Conservation (phyloP, 2,329 filamentous ascomycete genomes). For the Hymenoscyphus fructigenus region DNA sequence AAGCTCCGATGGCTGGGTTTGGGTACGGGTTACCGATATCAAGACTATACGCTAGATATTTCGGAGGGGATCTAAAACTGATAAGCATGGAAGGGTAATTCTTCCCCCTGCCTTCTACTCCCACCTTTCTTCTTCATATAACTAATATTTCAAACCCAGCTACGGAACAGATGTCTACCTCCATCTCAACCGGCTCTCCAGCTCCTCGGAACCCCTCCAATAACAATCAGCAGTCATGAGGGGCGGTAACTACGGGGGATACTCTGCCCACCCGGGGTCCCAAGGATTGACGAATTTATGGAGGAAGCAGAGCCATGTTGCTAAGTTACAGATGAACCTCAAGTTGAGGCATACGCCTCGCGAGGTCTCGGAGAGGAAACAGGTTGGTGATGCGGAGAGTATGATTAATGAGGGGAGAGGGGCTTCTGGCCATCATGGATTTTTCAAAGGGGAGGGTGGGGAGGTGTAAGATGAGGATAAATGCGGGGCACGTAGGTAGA, state of each 20-base stretch:
- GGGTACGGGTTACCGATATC: constrained; percentile 97
- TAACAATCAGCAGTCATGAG: constrained; percentile 83
- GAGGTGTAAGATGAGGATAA: constrained; percentile 21
- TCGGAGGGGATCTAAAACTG: constrained; percentile 93
- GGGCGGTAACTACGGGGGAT: constrained; percentile 48
- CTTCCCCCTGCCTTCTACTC: not conserved
- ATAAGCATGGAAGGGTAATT: constrained; percentile 99
- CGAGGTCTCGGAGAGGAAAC: constrained; percentile 82
- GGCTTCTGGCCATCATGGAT: constrained; percentile 32
- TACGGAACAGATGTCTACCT: constrained; percentile 99
- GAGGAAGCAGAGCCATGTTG: constrained; percentile 43
- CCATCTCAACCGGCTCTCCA: constrained; percentile 92
- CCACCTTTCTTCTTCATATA: not conserved
- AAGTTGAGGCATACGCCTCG: constrained; percentile 55
- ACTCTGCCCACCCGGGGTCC: constrained; percentile 37
- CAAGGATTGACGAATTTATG: constrained; percentile 64
- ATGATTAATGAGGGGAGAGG: constrained; percentile 57
- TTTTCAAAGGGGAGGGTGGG: constrained; percentile 36
- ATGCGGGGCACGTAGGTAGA: too few species aligned
- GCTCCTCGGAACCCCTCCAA: constrained; percentile 94
- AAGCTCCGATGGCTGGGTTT: constrained; percentile 98
- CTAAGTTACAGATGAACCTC: constrained; percentile 47
- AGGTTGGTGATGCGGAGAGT: constrained; percentile 84
- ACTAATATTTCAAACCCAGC: constrained; percentile 45
- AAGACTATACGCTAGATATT: constrained; percentile 91